Conservation (phyloP, 805 yeast genomes). For the Ogataea saltuana region DNA sequence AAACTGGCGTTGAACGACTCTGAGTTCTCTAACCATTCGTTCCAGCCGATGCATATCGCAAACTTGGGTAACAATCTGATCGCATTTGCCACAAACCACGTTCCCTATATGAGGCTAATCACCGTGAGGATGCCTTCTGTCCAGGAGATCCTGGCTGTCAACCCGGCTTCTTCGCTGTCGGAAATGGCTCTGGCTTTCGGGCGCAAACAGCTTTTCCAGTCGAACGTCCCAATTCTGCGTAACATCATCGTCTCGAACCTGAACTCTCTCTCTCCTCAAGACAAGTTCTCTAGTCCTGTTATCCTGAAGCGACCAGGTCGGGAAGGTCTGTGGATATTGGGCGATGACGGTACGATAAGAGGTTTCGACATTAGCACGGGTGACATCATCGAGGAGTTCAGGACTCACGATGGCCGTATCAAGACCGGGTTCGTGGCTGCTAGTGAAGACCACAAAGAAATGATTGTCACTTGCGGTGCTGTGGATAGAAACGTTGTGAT, state of each 20-base stretch:
- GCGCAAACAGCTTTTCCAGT: constrained; percentile 24
- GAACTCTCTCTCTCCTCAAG: constrained; percentile 64
- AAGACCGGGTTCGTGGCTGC: constrained; percentile 41
- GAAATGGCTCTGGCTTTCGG: constrained; percentile 7
- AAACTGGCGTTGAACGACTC: constrained; percentile 70
- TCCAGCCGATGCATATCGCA: constrained; percentile 54
- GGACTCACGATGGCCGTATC: constrained; percentile 48
- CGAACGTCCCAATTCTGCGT: constrained; percentile 33
- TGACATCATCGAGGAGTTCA: constrained; percentile 35
- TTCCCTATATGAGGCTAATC: constrained; percentile 73
- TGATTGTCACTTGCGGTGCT: constrained; percentile 51
- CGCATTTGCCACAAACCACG: constrained; percentile 73
- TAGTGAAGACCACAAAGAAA: constrained; percentile 35
- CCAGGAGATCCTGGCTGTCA: constrained; percentile 18
- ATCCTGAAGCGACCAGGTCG: constrained; percentile 34
- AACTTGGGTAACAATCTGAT: constrained; percentile 36
- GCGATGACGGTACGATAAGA: constrained; percentile 67
- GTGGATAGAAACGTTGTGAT: constrained; percentile 40
- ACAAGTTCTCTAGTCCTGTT: constrained; percentile 56
- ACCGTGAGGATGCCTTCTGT: constrained; percentile 47
- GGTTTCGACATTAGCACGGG: constrained; percentile 55
- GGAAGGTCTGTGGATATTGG: constrained; percentile 63
- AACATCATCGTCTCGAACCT: constrained; percentile 43
- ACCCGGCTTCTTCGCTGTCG: constrained; percentile 7
- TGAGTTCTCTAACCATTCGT: constrained; percentile 63